These are phyloP conservation scores for Friedmanniomyces simplex DNA, from an alignment of 495 filamentous ascomycete species.

Conservation along the genomic window DNA sequence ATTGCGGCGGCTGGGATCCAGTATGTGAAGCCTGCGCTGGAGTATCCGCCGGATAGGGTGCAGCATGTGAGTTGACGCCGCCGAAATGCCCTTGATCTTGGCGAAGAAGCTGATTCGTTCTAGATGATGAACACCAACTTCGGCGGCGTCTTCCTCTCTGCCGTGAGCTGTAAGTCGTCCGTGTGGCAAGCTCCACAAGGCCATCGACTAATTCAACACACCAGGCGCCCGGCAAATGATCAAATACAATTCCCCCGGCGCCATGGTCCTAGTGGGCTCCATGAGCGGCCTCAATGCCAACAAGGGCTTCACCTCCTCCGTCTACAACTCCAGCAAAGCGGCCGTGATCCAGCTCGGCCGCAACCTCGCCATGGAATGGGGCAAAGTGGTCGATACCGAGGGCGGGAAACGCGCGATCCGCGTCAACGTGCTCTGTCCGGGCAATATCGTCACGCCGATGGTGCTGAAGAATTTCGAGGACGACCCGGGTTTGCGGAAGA, in stretches of 20 bases:
- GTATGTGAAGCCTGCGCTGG: constrained; percentile 57
- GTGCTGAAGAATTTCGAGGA: constrained; percentile 55
- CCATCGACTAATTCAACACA: neutral
- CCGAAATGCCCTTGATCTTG: neutral
- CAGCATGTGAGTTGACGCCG: constrained; percentile 29
- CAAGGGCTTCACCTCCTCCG: constrained; percentile 53
- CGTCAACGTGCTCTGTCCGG: constrained; percentile 58
- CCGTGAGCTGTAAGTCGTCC: constrained; percentile 41
- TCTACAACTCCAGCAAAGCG: constrained; percentile 63
- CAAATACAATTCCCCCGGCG: constrained; percentile 57
- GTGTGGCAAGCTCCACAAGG: neutral
- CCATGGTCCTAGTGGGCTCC: constrained; percentile 61
- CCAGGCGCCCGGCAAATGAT: constrained; percentile 59
- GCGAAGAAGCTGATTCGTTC: neutral
- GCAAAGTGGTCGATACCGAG: constrained; percentile 26
- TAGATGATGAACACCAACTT: constrained; percentile 65
- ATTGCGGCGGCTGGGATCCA: constrained; percentile 71
- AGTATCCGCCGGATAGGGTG: constrained; percentile 57
- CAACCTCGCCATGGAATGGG: constrained; percentile 65
- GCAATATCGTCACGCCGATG: constrained; percentile 66
- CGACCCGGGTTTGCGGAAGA: constrained; percentile 46
- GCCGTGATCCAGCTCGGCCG: constrained; percentile 56
- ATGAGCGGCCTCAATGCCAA: constrained; percentile 69
- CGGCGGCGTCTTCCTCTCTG: constrained; percentile 66
- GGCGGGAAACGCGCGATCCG: constrained; percentile 44